A percentile compares a stretch with the other conserved stretches of the same genome.
Evolutionary conservation across 1,284 basidiomycete species (phyloP).

Genomic region (Tylopilus orsonianus): DNA sequence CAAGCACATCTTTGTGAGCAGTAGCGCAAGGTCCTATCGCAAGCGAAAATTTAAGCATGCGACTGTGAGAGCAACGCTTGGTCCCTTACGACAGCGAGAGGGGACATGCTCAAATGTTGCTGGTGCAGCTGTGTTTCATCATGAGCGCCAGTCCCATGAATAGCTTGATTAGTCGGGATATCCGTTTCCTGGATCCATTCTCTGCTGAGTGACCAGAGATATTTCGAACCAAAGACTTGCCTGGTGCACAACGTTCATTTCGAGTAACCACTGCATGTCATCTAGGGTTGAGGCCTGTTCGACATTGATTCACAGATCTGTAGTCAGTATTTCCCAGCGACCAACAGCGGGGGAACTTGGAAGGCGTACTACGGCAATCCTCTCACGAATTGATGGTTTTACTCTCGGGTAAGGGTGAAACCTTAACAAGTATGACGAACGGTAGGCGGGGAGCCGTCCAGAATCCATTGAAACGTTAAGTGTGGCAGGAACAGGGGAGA

Average conservation of each 20-base stretch:
- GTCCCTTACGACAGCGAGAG: conserved; percentile 26
- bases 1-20: conserved; percentile 2
- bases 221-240: conserved; percentile 8
- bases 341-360: neutral
- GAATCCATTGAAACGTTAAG: conserved; percentile 22
- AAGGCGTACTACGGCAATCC: conserved; percentile 21
- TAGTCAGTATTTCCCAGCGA: conserved; percentile 10
- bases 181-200: conserved; percentile 13
- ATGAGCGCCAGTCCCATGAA: conserved; percentile 5
- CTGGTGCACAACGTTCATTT: neutral
- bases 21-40: conserved; percentile 28
- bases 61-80: neutral
- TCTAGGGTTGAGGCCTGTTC: conserved; percentile 11
- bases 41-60: conserved; percentile 4
- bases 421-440: conserved; percentile 30
- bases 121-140: conserved; percentile 6
- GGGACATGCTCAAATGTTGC: conserved; percentile 19
- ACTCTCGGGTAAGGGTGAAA: conserved; percentile 32
- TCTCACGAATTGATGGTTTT: conserved; percentile 28
- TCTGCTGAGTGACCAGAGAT: neutral
- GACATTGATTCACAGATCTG: neutral
- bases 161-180: conserved; percentile 2
- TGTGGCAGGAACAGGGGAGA: neutral
- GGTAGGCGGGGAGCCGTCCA: conserved; percentile 22
- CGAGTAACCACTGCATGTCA: neutral